These are phyloP conservation scores for Podaxis carcinomalis DNA, from an alignment of 768 basidiomycete genomes.

Conservation along the genomic window DNA sequence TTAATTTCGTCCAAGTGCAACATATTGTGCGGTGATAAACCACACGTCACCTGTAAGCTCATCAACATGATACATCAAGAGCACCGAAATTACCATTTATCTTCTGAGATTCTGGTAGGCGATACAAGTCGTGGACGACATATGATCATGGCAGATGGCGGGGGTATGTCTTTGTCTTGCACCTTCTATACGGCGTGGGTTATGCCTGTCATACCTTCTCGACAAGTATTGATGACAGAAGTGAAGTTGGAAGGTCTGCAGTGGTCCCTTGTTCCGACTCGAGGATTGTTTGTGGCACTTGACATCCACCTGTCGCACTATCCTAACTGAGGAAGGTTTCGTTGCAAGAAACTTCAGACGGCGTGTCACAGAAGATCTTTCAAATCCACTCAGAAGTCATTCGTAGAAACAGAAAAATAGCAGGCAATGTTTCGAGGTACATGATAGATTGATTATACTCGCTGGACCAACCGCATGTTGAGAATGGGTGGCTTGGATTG, in stretches of 20 bases:
- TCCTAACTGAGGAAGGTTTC: not conserved
- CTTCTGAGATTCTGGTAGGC: not conserved
- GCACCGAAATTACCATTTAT: not conserved
- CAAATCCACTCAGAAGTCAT: not conserved
- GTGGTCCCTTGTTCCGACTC: conserved; percentile 7
- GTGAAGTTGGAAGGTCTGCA: not conserved
- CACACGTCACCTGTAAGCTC: too few species aligned
- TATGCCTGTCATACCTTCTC: not conserved
- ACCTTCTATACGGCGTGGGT: not conserved
- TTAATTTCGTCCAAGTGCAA: too few species aligned
- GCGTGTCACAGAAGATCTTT: not conserved
- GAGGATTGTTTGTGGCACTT: not conserved
- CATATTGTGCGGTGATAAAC: too few species aligned
- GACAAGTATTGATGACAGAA: not conserved
- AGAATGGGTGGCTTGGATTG: not conserved
- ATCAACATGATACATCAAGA: not conserved
- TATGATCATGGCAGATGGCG: not conserved
- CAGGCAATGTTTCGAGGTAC: not conserved
- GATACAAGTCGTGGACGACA: not conserved
- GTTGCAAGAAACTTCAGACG: not conserved
- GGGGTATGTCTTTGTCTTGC: not conserved
- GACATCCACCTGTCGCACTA: not conserved
- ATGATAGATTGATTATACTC: not conserved
- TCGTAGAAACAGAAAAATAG: not conserved
- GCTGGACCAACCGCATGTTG: not conserved